phyloP scores from a whole-genome alignment of 176 grass and related monocot species.

The Zoysia pacifica region DNA sequence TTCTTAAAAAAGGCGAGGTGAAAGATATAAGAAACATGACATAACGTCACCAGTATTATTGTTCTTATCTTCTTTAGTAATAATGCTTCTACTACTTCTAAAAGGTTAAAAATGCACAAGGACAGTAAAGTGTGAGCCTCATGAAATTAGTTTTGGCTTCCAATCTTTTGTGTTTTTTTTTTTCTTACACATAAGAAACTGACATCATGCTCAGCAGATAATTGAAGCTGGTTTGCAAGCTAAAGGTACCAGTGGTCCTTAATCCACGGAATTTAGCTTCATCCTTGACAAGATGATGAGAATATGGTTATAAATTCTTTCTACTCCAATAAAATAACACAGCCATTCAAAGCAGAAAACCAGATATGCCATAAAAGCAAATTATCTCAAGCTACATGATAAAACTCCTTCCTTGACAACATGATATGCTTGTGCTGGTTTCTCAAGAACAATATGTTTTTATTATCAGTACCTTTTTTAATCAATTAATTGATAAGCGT shows the following conservation, averaged over 20 bases:
- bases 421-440: background rate
- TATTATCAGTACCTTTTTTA: conserved; percentile 40
- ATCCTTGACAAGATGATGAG: conserved; percentile 38
- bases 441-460: background rate
- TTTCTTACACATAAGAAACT: conserved; percentile 37
- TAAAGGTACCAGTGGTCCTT: conserved; percentile 46
- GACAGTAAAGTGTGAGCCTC: conserved; percentile 27
- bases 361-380: conserved; percentile 30
- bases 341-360: conserved; percentile 33
- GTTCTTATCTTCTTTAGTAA: background rate
- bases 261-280: conserved; percentile 42
- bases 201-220: conserved; percentile 35
- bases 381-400: background rate
- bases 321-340: conserved; percentile 38
- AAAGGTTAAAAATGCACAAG: conserved; percentile 26
- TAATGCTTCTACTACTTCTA: background rate
- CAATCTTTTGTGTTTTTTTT: conserved; percentile 33
- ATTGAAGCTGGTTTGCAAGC: conserved; percentile 28
- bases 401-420: background rate
- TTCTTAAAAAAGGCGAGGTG: background rate
- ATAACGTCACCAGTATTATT: background rate
- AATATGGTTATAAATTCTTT: conserved; percentile 44
- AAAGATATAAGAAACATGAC: conserved; percentile 2
- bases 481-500: conserved; percentile 32
- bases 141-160: conserved; percentile 37